phyloP scores from a whole-genome alignment of 345 rosid genomes.

The Psidium guajava region DNA sequence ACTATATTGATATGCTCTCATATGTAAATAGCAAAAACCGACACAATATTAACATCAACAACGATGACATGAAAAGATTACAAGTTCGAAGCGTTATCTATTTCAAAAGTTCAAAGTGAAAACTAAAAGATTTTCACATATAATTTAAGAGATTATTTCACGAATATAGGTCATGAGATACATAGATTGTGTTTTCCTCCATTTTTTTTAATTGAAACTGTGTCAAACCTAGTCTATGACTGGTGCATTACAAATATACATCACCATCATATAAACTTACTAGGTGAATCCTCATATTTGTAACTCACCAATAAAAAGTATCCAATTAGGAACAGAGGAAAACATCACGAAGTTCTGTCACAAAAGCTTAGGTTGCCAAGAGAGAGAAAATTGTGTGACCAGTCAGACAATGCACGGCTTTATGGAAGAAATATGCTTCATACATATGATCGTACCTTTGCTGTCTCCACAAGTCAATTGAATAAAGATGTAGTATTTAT shows the following conservation, averaged over 20 bases:
- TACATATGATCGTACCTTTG: too few species aligned
- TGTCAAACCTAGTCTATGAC: too few species aligned
- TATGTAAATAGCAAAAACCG: accelerated
- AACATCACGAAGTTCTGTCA: neutral
- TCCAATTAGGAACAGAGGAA: too few species aligned
- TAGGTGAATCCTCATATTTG: neutral
- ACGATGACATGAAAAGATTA: neutral
- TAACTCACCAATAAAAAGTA: neutral
- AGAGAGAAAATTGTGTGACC: neutral
- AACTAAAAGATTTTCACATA: neutral
- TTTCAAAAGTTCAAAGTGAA: neutral
- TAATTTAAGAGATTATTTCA: neutral
- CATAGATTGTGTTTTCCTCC: neutral
- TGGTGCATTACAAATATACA: neutral
- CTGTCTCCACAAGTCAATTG: neutral
- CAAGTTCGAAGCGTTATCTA: neutral
- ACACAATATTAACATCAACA: neutral
- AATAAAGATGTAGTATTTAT: too few species aligned
- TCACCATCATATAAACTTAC: neutral
- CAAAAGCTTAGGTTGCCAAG: neutral
- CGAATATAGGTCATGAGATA: neutral
- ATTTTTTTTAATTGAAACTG: neutral
- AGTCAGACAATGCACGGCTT: neutral
- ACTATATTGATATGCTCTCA: neutral
- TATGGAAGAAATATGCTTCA: too few species aligned